phyloP scores from a whole-genome alignment of 2,329 filamentous ascomycete genomes.

The Coleophoma cylindrospora region DNA sequence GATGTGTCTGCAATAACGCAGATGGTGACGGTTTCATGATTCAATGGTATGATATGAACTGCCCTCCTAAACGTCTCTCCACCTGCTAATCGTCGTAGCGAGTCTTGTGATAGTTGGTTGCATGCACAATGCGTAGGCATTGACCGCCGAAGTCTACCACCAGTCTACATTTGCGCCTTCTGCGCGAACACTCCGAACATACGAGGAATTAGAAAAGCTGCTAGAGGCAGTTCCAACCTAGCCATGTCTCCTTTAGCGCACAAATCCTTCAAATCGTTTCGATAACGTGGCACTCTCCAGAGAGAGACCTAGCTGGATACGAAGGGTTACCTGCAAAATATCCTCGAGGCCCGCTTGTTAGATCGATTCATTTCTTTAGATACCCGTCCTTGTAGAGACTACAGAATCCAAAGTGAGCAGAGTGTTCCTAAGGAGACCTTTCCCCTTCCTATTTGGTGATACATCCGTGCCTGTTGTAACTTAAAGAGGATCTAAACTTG shows the following conservation, averaged over 20 bases:
- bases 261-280: constrained; percentile 38
- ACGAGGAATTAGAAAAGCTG: constrained; percentile 38
- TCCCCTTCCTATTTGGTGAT: too few species aligned
- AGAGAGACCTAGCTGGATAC: neutral
- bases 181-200: constrained; percentile 55
- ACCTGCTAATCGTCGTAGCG: constrained; percentile 32
- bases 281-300: constrained; percentile 24
- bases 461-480: too few species aligned
- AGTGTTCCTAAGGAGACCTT: too few species aligned
- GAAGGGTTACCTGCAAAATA: neutral
- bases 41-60: constrained; percentile 48
- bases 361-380: neutral
- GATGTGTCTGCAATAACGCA: constrained; percentile 48
- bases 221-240: constrained; percentile 10
- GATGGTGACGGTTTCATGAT: constrained; percentile 51
- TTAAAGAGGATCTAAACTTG: too few species aligned
- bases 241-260: constrained; percentile 35
- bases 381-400: neutral
- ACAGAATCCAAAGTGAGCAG: neutral
- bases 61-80: neutral
- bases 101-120: constrained; percentile 61
- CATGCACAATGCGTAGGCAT: constrained; percentile 61
- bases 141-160: constrained; percentile 47
- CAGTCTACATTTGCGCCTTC: constrained; percentile 59
- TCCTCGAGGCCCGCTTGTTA: neutral